A percentile compares a stretch with the other conserved stretches of the same genome.
phyloP scores from a whole-genome alignment of 2,329 filamentous ascomycete species.

The Aspergillus neoniger region DNA sequence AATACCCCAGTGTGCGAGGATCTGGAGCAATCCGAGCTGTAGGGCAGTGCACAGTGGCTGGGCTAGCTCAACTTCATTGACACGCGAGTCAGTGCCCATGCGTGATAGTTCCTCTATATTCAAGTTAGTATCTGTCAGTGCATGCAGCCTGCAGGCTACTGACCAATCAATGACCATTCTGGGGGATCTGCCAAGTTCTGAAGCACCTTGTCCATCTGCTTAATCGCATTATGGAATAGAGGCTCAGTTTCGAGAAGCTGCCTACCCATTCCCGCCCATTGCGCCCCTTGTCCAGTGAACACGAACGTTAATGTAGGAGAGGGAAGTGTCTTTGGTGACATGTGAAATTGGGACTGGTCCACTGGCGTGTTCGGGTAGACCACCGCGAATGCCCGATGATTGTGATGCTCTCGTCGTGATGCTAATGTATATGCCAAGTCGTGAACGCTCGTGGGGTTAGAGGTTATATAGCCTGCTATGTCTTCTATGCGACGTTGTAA shows the following conservation, averaged over 20 bases:
- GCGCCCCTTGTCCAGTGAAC: constrained; percentile 44
- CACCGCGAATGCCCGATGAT: not conserved
- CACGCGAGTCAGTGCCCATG: not conserved
- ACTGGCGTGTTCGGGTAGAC: too few relatives aligned
- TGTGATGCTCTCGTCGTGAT: constrained; percentile 11
- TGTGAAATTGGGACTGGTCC: not conserved
- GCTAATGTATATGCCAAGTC: constrained; percentile 17
- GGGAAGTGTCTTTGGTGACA: not conserved
- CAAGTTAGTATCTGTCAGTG: constrained; percentile 8
- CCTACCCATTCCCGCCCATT: constrained; percentile 38
- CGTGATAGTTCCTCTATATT: constrained; percentile 4
- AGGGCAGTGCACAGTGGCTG: constrained; percentile 35
- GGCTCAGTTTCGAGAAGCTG: constrained; percentile 18
- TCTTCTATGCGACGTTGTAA: constrained; percentile 2
- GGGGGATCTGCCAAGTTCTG: not conserved
- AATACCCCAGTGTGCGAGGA: constrained; percentile 29
- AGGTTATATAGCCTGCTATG: constrained; percentile 1
- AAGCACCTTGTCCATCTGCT: too few relatives aligned
- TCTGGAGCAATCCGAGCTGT: constrained; percentile 35
- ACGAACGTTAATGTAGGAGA: constrained; percentile 32
- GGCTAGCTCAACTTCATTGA: constrained; percentile 30
- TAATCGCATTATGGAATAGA: too few relatives aligned
- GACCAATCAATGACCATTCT: not conserved
- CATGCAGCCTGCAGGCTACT: not conserved
- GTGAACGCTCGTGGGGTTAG: not conserved